A percentile compares a stretch with the other conserved stretches of the same genome.
These are phyloP conservation scores for Anisogramma anomala DNA, from an alignment of 2,329 filamentous ascomycete species.

Conservation along the genomic window DNA sequence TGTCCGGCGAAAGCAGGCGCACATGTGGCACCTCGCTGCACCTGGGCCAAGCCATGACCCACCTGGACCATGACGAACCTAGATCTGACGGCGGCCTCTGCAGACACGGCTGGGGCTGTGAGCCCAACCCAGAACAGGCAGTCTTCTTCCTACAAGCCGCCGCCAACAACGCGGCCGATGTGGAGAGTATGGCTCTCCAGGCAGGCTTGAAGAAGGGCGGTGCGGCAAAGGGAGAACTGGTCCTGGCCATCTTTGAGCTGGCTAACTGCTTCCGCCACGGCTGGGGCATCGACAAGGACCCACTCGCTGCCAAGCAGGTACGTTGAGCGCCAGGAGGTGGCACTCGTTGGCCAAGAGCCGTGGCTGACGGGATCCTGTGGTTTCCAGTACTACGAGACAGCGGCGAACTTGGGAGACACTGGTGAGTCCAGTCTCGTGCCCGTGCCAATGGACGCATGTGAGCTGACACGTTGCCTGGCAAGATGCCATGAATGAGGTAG, in stretches of 20 bases:
- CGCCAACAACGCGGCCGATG: slow-evolving; percentile 75
- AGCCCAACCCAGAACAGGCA: slow-evolving; percentile 58
- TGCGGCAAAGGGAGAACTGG: slow-evolving; percentile 87
- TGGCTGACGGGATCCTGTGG: slow-evolving; percentile 6
- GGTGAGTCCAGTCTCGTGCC: slow-evolving; percentile 32
- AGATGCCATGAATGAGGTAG: slow-evolving; percentile 96
- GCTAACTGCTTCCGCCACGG: slow-evolving; percentile 88
- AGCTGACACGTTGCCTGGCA: slow-evolving; percentile 21
- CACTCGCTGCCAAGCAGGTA: slow-evolving; percentile 67
- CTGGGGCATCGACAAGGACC: slow-evolving; percentile 82
- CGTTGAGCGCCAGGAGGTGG: slow-evolving; percentile 17
- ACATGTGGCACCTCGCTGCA: background rate
- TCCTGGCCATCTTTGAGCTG: slow-evolving; percentile 92
- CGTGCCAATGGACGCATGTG: slow-evolving; percentile 8
- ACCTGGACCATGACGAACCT: background rate
- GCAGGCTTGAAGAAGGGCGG: slow-evolving; percentile 89
- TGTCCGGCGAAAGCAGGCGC: no score
- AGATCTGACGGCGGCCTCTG: slow-evolving; percentile 18
- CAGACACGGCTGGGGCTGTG: slow-evolving; percentile 89
- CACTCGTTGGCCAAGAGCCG: background rate
- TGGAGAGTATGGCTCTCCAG: slow-evolving; percentile 75
- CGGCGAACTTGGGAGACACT: slow-evolving; percentile 88
- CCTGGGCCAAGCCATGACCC: no score
- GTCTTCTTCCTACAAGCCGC: slow-evolving; percentile 79
- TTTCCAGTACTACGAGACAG: slow-evolving; percentile 85